Evolutionary conservation across 495 filamentous ascomycete genomes (phyloP), one percentile per base, ranked within the genome.

Genomic region (Neurospora hispaniola): DNA sequence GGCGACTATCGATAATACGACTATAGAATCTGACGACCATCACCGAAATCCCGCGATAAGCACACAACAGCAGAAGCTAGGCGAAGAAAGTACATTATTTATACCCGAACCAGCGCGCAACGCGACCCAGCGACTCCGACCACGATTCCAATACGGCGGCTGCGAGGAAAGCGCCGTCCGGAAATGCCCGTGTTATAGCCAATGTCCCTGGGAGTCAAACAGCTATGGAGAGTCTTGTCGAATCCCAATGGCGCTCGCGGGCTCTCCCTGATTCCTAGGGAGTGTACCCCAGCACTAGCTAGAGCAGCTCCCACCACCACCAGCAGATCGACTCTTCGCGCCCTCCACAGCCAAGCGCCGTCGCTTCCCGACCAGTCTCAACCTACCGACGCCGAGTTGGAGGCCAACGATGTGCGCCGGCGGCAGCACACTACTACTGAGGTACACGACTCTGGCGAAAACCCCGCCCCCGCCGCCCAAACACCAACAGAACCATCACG

Each of bases 171-270:
- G 35, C 69, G 35, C 41, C 41, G 43, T 70, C 38, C 69, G 41
- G 71, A 71, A 73, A 83, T 83, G 80, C 72, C 54, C 71, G 66
- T 54, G 31, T 75, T 74, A 78, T 83, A 84, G 81, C 79, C 73
- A 74, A 85, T 85, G 83, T 84, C 82, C 80, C 79, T 80, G 79
- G 83, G 80, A 75, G 75, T 82, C 78, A 79, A 71, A 44, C 78
- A 76, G 39, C 69, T 79, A 75, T 79, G 79, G 80, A 80, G 79
- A 76, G 80, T 77, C 76, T 75, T 72, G 75, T 71, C 72, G 74
- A 75, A 70, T 69, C 54, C 71, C 68, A 35, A 42, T 71, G 75
- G 68, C 73, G 71, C 73, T 69, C 72, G 71, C 69, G 70, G 75
- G 73, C 75, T 81, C 80, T 81, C 79, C 71, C 71, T 76, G 75